Base-by-base conservation (phyloP, 2,329 filamentous ascomycete genomes). In the Penicillium sp. region DNA sequence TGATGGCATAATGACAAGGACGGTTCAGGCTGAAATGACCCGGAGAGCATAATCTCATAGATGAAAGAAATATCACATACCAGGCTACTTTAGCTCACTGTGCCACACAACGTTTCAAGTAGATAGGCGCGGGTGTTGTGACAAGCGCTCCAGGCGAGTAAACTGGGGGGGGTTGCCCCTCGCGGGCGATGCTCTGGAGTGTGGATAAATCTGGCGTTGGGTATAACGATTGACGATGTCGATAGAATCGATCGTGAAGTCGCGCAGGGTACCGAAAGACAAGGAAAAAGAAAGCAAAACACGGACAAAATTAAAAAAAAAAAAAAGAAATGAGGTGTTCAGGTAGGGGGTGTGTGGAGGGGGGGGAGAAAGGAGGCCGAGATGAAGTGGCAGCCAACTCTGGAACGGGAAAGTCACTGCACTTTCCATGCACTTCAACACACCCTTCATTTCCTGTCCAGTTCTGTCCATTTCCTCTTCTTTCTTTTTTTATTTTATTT, bases 81-180 rank as follows among this genome's bases (percentile, higher is more conserved):
- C 50, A 48, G 45, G 29, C 18, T 42, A 38, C 47, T 23, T 18
- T 15, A 33, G 46, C 16, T 29, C 38, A 26, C 23, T 46, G 48
- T 56, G 49, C 50, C 49, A 56, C 55, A 48, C 41, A 41, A 16
- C 18, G 56, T 63, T 62, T 63, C 61, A 63, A 47, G 42, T 57
- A 58, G 34, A 60, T 45, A 48, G 43, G 51, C 58, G 60, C 60
- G 60, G 53, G 50, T 61, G 59, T 58, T 58, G 49, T 53, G 50
- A 56, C 52, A 61, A 61, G 57, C 60, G 61, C 56, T 55, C 49
- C 52, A 51, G 51, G 45, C 51, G 54, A 61, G 36, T 42, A 28
- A 43, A 54, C 21, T 50, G 50, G 51, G 34, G 42, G 42, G 50
- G 29, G 42, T 48, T 63, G 59, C 60, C 61, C 61, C 60, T 63